phyloP scores from a whole-genome alignment of 73 alveolate genomes.

The Tetrahymena elliotti region DNA sequence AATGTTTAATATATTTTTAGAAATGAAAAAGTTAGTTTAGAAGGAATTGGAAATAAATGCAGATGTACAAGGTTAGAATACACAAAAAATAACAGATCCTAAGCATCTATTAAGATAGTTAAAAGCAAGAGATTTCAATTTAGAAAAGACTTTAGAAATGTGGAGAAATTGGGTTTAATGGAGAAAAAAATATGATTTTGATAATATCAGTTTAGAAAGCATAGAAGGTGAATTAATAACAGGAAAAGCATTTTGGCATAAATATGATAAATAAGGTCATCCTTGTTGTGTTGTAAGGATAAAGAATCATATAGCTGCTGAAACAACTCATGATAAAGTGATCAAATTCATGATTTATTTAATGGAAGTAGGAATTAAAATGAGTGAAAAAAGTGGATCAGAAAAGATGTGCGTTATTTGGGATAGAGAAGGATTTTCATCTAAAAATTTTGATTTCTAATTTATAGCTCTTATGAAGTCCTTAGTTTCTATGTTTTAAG shows the following conservation, averaged over 20 bases:
- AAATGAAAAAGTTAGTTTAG: neutral
- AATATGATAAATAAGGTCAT: neutral
- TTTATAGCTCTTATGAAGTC: neutral
- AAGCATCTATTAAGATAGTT: neutral
- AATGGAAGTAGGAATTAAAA: conserved; percentile 25
- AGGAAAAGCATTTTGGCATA: neutral
- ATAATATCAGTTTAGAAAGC: neutral
- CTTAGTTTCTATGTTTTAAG: neutral
- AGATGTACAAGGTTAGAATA: neutral
- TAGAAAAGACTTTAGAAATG: neutral
- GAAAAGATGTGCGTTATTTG: conserved; percentile 16
- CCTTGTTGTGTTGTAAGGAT: neutral
- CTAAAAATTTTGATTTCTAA: conserved; percentile 23
- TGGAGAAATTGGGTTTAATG: neutral
- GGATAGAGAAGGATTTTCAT: conserved; percentile 41
- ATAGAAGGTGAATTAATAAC: neutral
- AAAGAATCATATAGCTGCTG: neutral
- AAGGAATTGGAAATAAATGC: neutral
- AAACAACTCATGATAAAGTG: neutral
- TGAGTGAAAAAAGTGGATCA: conserved; percentile 13
- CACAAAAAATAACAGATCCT: neutral
- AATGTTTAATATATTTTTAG: neutral
- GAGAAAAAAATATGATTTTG: neutral
- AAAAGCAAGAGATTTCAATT: neutral
- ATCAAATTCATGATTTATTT: neutral